Base-by-base conservation (phyloP, 805 yeast genomes). In the Saccharomycopsis amapae region DNA sequence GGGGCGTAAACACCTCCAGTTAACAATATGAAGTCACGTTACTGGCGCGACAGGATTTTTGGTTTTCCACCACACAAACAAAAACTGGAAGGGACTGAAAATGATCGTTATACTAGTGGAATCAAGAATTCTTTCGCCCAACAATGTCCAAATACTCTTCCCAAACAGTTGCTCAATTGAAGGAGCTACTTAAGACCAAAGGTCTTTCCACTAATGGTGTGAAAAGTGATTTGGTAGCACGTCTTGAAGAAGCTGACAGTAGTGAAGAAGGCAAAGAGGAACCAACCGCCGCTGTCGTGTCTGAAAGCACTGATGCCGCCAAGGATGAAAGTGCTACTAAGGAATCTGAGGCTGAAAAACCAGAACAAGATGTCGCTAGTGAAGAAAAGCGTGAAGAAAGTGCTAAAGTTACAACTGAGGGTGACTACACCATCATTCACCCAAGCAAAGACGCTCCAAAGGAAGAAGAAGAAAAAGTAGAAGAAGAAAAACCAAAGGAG, bases 81-180 rank as follows among this genome's bases (percentile, higher is more conserved):
- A n/a, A n/a, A n/a, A n/a, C n/a, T n/a, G n/a, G n/a, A n/a, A n/a
- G n/a, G n/a, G n/a, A n/a, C n/a, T n/a, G n/a, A n/a, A n/a, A n/a
- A n/a, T n/a, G n/a, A n/a, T n/a, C n/a, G n/a, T n/a, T n/a, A n/a
- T n/a, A n/a, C n/a, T n/a, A n/a, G n/a, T n/a, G n/a, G n/a, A n/a
- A n/a, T n/a, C n/a, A n/a, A n/a, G n/a, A n/a, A n/a, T n/a, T n/a
- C n/a, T n/a, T n/a, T n/a, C n/a, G n/a, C 30, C 12, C 30, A 35
- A 52, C 39, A 46, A 77, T 78, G 81, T 53, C 76, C 15, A 72
- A 71, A 9, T 81, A 79, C 60, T 59, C 76, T n/a, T 58, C 79
- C n/a, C 72, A 76, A 53, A 81, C 89, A 2, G 96, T 88, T 42
- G 79, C 81, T 17, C 95, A 88, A 67, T 73, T 90, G 62, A 89